Evolutionary conservation across 768 basidiomycete species (phyloP).

Genomic region (Mrakia gelida): DNA sequence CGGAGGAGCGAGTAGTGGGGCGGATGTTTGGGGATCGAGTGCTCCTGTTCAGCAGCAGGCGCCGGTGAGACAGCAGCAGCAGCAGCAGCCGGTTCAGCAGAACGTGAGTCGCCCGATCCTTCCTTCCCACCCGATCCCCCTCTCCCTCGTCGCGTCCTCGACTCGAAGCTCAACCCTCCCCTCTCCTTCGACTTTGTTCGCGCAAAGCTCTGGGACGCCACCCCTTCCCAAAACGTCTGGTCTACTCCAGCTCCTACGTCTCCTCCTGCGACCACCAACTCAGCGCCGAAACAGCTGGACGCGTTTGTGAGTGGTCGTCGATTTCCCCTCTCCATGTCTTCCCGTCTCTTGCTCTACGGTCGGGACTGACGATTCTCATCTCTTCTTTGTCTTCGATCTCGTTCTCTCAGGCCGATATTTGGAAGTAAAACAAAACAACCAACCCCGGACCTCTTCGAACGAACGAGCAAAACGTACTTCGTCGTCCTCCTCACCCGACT

Average conservation of each 20-base stretch:
- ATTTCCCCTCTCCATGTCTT: too few relatives aligned
- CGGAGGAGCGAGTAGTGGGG: slow-evolving; percentile 13
- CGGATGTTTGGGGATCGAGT: not conserved
- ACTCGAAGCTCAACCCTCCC: too few relatives aligned
- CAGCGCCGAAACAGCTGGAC: slow-evolving; percentile 10
- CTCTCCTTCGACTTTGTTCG: too few relatives aligned
- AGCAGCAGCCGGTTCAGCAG: slow-evolving; percentile 17
- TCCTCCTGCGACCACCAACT: not conserved
- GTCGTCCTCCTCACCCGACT: not conserved
- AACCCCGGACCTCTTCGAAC: too few relatives aligned
- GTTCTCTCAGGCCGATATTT: slow-evolving; percentile 29
- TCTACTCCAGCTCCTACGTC: not conserved
- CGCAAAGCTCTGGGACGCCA: slow-evolving; percentile 17
- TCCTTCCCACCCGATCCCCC: not conserved
- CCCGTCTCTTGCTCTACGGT: not conserved
- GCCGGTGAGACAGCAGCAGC: slow-evolving; percentile 8
- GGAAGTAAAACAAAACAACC: slow-evolving; percentile 32
- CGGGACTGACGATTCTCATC: not conserved
- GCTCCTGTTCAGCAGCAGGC: slow-evolving; percentile 8
- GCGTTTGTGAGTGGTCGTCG: slow-evolving; percentile 12
- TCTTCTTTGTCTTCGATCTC: too few relatives aligned
- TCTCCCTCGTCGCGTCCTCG: too few relatives aligned
- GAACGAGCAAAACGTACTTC: not conserved
- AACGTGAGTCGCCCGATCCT: slow-evolving; percentile 2
- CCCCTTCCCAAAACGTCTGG: slow-evolving; percentile 22